phyloP scores from a whole-genome alignment of 176 grass and related monocot genomes.

The Musa beccarii region DNA sequence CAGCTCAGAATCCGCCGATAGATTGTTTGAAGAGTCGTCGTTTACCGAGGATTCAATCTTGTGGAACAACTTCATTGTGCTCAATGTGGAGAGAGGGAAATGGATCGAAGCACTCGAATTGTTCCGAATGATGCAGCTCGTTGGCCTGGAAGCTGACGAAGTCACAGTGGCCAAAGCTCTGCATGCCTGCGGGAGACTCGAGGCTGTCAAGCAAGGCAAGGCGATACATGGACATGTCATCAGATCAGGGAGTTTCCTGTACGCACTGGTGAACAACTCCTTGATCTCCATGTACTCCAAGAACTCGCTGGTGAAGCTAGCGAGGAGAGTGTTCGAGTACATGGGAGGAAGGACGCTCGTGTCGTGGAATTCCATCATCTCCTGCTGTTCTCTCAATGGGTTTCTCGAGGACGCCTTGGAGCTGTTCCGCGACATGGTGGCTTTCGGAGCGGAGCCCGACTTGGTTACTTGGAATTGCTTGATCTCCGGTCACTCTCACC shows the following conservation, averaged over 20 bases:
- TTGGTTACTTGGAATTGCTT: conserved; percentile 69
- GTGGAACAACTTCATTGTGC: conserved; percentile 68
- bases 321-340: conserved; percentile 44
- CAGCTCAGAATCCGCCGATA: conserved; percentile 18
- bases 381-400: conserved; percentile 61
- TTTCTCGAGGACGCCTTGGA: conserved; percentile 62
- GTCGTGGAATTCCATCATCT: conserved; percentile 74
- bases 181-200: conserved; percentile 50
- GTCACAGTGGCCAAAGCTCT: conserved; percentile 60
- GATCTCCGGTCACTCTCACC: conserved; percentile 54
- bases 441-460: conserved; percentile 35
- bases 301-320: conserved; percentile 35
- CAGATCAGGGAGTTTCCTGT: conserved; percentile 25
- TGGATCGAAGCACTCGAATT: conserved; percentile 36
- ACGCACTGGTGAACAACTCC: conserved; percentile 54
- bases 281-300: conserved; percentile 87
- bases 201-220: conserved; percentile 35
- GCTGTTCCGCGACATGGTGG: conserved; percentile 37
- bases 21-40: conserved; percentile 34
- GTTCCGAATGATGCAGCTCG: conserved; percentile 50
- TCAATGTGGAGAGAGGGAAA: conserved; percentile 45
- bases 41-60: conserved; percentile 36
- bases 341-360: conserved; percentile 21
- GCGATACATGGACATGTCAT: conserved; percentile 45
- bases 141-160: conserved; percentile 41